A percentile compares a stretch with the other conserved stretches of the same genome.
These are phyloP conservation scores for Salix viminalis DNA, from an alignment of 345 rosid species.

Conservation along the genomic window DNA sequence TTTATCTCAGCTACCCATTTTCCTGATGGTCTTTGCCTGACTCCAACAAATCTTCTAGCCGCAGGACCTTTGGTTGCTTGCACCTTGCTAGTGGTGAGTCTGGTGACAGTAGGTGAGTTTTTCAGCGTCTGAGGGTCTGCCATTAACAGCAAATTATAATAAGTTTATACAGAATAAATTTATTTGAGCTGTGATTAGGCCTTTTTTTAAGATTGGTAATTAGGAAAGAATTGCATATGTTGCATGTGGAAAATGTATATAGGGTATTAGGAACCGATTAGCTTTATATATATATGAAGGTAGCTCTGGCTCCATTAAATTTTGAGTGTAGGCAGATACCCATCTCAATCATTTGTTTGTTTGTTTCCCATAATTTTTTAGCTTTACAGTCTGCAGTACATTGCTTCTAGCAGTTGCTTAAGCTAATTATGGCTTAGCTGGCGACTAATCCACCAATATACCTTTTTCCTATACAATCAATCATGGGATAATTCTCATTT, in stretches of 20 bases:
- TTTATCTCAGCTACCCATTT: conserved; percentile 79
- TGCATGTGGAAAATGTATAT: background rate
- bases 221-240: background rate
- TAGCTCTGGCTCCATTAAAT: background rate
- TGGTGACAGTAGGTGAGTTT: conserved; percentile 1
- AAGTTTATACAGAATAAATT: background rate
- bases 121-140: conserved; percentile 30
- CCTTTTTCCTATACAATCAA: background rate
- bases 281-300: background rate
- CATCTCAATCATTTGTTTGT: conserved; percentile 25
- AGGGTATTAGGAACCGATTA: background rate
- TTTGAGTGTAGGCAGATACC: background rate
- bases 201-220: background rate
- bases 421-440: background rate
- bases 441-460: background rate
- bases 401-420: background rate
- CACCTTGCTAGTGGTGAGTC: conserved; percentile 2
- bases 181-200: background rate
- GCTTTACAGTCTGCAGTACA: background rate
- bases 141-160: conserved; percentile 16
- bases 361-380: conserved; percentile 5
- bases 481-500: background rate
- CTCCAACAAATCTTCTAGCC: conserved; percentile 53
- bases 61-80: conserved; percentile 21
- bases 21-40: conserved; percentile 65